Evolutionary conservation across 495 filamentous ascomycete genomes (phyloP).

Genomic region (Talaromyces nanjingensis): DNA sequence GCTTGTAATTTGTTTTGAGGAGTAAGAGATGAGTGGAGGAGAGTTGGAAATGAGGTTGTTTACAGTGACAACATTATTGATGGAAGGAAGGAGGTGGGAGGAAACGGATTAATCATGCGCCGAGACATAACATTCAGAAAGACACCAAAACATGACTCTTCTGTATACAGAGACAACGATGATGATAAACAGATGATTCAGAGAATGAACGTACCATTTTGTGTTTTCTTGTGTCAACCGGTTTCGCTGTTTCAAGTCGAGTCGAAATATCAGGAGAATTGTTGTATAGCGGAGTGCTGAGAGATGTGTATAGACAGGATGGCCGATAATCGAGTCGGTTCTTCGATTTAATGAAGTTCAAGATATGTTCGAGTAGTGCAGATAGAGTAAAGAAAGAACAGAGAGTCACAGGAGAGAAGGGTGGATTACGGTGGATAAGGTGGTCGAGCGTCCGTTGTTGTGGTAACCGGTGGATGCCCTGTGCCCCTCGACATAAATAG

Average conservation of each 20-base stretch:
- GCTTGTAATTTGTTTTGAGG: not conserved
- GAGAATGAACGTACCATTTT: not conserved
- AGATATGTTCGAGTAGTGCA: not conserved
- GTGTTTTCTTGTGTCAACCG: not conserved
- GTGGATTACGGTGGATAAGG: not conserved
- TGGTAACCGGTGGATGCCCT: constrained; percentile 3
- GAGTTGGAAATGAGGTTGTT: constrained; percentile 4
- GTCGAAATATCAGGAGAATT: not conserved
- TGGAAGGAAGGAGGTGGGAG: not conserved
- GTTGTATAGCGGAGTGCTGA: no score
- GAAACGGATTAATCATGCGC: constrained; percentile 8
- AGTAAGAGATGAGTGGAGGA: not conserved
- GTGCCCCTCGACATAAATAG: not conserved
- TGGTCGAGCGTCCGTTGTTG: constrained; percentile 5
- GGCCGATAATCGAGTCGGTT: not conserved
- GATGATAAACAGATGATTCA: not conserved
- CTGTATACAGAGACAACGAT: not conserved
- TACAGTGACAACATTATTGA: not conserved
- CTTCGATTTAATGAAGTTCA: not conserved
- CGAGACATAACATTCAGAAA: not conserved
- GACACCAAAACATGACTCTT: not conserved
- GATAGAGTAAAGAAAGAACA: not conserved
- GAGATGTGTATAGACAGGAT: not conserved
- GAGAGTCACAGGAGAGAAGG: not conserved
- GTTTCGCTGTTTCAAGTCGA: not conserved